Conservation (phyloP, 129 eudicot species). For the Kitagawia praeruptora region DNA sequence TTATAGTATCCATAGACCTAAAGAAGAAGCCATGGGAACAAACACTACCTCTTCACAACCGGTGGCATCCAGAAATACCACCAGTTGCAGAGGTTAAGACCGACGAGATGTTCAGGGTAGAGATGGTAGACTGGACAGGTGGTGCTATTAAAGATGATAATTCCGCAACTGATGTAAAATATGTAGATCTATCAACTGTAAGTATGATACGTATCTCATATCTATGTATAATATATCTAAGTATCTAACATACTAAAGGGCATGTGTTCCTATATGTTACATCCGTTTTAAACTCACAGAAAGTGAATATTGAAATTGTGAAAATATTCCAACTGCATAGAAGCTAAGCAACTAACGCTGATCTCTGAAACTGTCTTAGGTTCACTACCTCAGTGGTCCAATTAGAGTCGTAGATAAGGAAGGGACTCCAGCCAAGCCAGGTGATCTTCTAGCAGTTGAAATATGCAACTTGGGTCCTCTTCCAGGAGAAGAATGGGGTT, state of each 20-base stretch:
- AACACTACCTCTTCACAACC: conserved; percentile 77
- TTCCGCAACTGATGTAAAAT: conserved; percentile 78
- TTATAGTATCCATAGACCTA: conserved; percentile 59
- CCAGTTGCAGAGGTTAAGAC: conserved; percentile 64
- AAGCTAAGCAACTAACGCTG: not conserved
- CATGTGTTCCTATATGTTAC: not conserved
- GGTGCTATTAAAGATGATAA: conserved; percentile 68
- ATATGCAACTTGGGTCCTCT: conserved; percentile 96
- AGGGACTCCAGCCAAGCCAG: conserved; percentile 73
- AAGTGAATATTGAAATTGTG: not conserved
- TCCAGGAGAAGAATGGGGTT: conserved; percentile 99
- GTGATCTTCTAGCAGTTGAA: conserved; percentile 88
- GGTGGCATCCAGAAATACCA: conserved; percentile 96
- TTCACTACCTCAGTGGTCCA: conserved; percentile 95
- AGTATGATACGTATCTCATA: conserved; percentile 20
- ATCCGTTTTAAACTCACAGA: not conserved
- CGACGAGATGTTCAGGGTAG: conserved; percentile 75
- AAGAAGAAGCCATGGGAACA: conserved; percentile 85
- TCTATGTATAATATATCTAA: no score
- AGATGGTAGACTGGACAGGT: conserved; percentile 96
- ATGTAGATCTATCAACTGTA: conserved; percentile 76
- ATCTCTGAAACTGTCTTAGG: conserved; percentile 35
- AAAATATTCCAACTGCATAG: not conserved
- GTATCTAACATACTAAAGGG: not conserved
- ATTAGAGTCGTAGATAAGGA: conserved; percentile 66